Percentiles rank a stretch among this genome's conserved stretches.
Conservation (phyloP, 2,329 filamentous ascomycete species). For the Chaetomium sp. region DNA sequence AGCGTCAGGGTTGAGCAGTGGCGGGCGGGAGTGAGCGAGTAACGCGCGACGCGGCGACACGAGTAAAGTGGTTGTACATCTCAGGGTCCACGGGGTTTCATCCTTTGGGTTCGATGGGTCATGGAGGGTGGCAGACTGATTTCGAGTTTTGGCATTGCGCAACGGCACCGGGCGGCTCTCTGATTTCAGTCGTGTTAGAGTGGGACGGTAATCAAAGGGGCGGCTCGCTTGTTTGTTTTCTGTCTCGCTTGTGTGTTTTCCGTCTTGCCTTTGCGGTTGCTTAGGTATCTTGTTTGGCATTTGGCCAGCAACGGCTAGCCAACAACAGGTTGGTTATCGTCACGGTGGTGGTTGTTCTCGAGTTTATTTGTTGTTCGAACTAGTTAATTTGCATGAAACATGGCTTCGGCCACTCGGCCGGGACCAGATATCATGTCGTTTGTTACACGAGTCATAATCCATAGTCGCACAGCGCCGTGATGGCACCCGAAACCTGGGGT, state of each 20-base stretch:
- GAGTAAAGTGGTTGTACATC: not conserved
- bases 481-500: not conserved
- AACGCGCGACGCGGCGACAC: not conserved
- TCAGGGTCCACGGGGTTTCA: not conserved
- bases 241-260: not conserved
- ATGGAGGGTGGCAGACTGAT: not conserved
- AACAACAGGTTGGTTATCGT: not conserved
- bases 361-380: too few relatives aligned
- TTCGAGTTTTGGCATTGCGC: not conserved
- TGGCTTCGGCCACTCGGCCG: slow-evolving; percentile 1
- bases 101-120: not conserved
- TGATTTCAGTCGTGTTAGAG: not conserved
- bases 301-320: not conserved
- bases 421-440: not conserved
- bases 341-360: too few relatives aligned
- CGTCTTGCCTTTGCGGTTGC: not conserved
- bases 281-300: not conserved
- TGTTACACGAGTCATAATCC: not conserved
- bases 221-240: slow-evolving; percentile 1
- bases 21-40: slow-evolving; percentile 13
- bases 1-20: slow-evolving; percentile 20
- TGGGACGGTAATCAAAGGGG: not conserved
- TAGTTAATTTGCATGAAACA: not conserved
- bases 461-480: not conserved
- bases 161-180: not conserved